A percentile compares a stretch with the other conserved stretches of the same genome.
Evolutionary conservation across 768 basidiomycete genomes (phyloP).

Genomic region (Hydnum rufescens): DNA sequence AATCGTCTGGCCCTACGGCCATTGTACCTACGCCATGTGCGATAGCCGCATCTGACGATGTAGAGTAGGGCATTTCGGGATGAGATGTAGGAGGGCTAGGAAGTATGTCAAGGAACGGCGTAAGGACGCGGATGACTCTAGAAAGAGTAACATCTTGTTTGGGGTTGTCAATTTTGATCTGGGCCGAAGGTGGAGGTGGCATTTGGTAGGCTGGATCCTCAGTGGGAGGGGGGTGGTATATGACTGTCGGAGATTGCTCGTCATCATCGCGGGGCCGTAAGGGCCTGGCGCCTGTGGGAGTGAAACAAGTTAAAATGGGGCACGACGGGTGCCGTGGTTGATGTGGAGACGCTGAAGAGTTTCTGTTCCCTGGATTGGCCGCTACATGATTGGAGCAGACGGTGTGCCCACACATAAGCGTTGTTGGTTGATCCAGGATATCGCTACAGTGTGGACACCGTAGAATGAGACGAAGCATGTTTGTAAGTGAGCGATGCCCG

Average conservation of each 20-base stretch:
- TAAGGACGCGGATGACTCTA: conserved; percentile 5
- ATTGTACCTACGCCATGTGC: too few species aligned
- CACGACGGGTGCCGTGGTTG: conserved; percentile 20
- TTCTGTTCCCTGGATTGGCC: conserved; percentile 11
- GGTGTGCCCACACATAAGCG: conserved; percentile 68
- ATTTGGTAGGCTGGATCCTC: neutral
- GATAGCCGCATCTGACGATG: too few species aligned
- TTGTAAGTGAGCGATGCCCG: too few species aligned
- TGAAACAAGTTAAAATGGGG: conserved; percentile 17
- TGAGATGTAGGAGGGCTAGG: too few species aligned
- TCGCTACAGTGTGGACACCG: conserved; percentile 34
- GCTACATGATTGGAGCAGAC: conserved; percentile 42
- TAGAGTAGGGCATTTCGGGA: too few species aligned
- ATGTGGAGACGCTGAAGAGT: conserved; percentile 24
- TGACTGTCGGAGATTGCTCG: neutral
- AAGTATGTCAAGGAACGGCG: conserved; percentile 5
- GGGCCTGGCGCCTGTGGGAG: conserved; percentile 14
- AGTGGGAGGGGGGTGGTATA: conserved; percentile 5
- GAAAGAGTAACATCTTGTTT: conserved; percentile 8
- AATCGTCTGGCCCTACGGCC: too few species aligned
- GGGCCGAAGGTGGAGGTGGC: neutral
- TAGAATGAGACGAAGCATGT: conserved; percentile 22
- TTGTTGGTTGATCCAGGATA: conserved; percentile 27
- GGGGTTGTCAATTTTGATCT: neutral
- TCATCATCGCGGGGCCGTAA: neutral